Evolutionary conservation across 192 early-diverging fungal genomes (phyloP).

Genomic region (Backusella mclennaniae): DNA sequence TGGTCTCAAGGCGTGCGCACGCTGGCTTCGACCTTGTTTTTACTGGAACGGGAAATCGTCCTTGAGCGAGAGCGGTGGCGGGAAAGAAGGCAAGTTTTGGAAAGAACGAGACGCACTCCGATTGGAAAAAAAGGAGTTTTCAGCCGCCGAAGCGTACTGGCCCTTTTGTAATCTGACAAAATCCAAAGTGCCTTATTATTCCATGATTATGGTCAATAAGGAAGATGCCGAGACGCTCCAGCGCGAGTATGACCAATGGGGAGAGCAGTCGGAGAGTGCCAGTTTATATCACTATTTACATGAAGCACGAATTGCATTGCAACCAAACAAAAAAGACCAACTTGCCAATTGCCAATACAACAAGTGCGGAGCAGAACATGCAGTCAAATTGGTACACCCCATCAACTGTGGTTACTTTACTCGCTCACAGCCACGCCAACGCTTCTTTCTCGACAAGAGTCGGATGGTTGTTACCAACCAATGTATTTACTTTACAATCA

Average conservation of each 20-base stretch:
- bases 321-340: constrained; percentile 36
- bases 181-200: constrained; percentile 36
- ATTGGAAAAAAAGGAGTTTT: constrained; percentile 53
- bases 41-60: constrained; percentile 62
- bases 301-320: constrained; percentile 48
- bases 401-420: constrained; percentile 60
- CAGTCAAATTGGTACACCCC: constrained; percentile 54
- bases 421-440: constrained; percentile 49
- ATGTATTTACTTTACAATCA: constrained; percentile 56
- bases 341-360: constrained; percentile 51
- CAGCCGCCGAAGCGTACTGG: constrained; percentile 54
- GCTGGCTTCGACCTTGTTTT: constrained; percentile 51
- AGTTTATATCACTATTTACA: constrained; percentile 46
- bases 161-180: constrained; percentile 22
- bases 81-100: constrained; percentile 49
- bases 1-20: constrained; percentile 30
- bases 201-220: constrained; percentile 54
- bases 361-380: constrained; percentile 49
- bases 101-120: constrained; percentile 39
- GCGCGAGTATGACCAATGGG: constrained; percentile 10
- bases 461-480: constrained; percentile 52
- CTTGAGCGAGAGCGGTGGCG: constrained; percentile 25
- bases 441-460: constrained; percentile 52
- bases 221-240: constrained; percentile 44
- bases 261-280: constrained; percentile 23